phyloP scores from a whole-genome alignment of 768 basidiomycete species.

The Auriscalpium vulgare region DNA sequence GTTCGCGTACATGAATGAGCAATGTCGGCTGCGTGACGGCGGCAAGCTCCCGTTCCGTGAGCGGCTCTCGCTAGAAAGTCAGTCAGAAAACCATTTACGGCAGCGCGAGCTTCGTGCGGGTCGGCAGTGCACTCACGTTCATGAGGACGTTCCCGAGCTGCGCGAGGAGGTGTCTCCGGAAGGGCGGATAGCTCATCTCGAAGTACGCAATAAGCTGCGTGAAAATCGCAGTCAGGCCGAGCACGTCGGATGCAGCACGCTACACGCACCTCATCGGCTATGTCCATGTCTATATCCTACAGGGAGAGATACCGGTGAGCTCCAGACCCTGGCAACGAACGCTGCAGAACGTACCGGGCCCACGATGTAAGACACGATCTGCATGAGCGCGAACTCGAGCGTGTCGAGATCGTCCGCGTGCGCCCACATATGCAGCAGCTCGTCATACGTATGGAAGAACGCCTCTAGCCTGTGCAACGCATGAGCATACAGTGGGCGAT shows the following conservation, averaged over 20 bases:
- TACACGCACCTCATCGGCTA: slow-evolving; percentile 12
- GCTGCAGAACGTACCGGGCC: slow-evolving; percentile 7
- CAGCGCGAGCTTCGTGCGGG: neutral
- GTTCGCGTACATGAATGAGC: slow-evolving; percentile 5
- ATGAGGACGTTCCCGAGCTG: slow-evolving; percentile 11
- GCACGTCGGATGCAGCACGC: neutral
- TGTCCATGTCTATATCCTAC: slow-evolving; percentile 11
- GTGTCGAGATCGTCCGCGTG: slow-evolving; percentile 20
- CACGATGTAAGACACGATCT: slow-evolving; percentile 17
- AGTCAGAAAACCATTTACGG: neutral
- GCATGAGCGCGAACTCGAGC: slow-evolving; percentile 18
- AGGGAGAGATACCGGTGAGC: neutral
- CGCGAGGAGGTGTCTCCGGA: slow-evolving; percentile 8
- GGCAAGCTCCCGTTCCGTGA: neutral
- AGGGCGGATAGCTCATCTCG: slow-evolving; percentile 17
- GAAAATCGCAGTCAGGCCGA: neutral
- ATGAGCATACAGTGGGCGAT: neutral
- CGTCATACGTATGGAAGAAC: slow-evolving; percentile 11
- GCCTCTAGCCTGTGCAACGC: neutral
- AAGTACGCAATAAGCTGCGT: slow-evolving; percentile 16
- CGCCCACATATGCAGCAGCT: slow-evolving; percentile 21
- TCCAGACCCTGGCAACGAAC: neutral
- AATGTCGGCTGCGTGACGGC: slow-evolving; percentile 6
- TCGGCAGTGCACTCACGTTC: slow-evolving; percentile 1
- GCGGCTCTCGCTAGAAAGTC: neutral